Evolutionary conservation across 2,329 filamentous ascomycete genomes (phyloP), one percentile per base, ranked within the genome.

Genomic region (Aurifilum marmelostoma): DNA sequence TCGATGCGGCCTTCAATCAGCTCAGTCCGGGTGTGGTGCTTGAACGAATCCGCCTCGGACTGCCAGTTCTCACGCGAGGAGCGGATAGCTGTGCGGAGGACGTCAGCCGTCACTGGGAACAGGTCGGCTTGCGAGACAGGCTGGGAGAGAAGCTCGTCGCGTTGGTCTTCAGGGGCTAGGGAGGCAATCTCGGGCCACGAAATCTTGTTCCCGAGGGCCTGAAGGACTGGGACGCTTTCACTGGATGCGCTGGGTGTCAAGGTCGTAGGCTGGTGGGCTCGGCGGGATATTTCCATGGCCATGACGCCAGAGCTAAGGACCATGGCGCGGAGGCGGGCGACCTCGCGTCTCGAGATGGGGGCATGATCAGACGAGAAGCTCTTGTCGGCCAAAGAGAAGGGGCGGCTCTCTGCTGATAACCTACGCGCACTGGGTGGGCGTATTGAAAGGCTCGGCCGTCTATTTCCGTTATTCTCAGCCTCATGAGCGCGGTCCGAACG

Each of bases 231-330:
- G 77, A 73, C 32, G 37, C 72, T 71, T 37, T 73, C 71, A 37
- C 72, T 67, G 21, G 71, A 39, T 3, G 70, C 71, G 18, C 77
- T 77, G 0, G 76, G 72, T 37, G 80, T 79, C 0, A 83, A 77
- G 24, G 79, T 76, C 63, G 79, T 79, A 12, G 78, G 76, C 47
- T 84, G 83, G 59, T 89, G 80, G 4, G 91, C 89, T 61, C 91
- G 87, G 4, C 89, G 86, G 37, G 85, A 84, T 67, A 97, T 92
- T 75, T 96, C 92, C 75, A 89, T 89, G 0, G 95, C 94, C 80
- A 97, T 97, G 75, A 97, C 90, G n/a, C 94, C 94, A 0, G 93
- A 93, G 72, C 90, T 92, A 29, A 97, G 83, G 54, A 97, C 87
- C 11, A 97, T 83, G 0, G 93, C 88, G 68, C 89, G 87, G 2